A percentile compares a stretch with the other conserved stretches of the same genome.
These are phyloP conservation scores for Aspergillus brunneoviolaceus DNA, from an alignment of 2,329 filamentous ascomycete species.

Conservation along the genomic window DNA sequence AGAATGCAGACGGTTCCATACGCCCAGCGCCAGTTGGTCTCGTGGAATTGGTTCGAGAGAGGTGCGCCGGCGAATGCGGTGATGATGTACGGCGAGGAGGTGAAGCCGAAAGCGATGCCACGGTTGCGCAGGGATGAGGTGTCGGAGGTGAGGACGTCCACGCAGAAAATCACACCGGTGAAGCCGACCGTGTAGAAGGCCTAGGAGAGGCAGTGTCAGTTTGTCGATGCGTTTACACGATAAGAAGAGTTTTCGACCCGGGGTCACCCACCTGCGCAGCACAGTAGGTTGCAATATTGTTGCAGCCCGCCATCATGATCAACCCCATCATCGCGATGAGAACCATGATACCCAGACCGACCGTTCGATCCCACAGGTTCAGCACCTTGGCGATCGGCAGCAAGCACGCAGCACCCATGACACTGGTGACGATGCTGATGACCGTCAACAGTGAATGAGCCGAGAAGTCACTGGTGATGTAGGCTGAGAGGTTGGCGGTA, in stretches of 20 bases:
- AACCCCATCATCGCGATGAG: slow-evolving; percentile 50
- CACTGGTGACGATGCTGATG: slow-evolving; percentile 53
- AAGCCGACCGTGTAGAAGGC: slow-evolving; percentile 60
- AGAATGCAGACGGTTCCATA: slow-evolving; percentile 62
- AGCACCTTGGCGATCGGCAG: slow-evolving; percentile 63
- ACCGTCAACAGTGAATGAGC: slow-evolving; percentile 56
- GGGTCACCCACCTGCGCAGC: slow-evolving; percentile 49
- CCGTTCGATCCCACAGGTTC: slow-evolving; percentile 61
- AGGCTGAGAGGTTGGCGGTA: slow-evolving; percentile 46
- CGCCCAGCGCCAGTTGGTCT: slow-evolving; percentile 60
- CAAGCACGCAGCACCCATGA: slow-evolving; percentile 58
- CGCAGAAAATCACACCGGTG: slow-evolving; percentile 54
- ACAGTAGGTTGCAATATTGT: slow-evolving; percentile 61
- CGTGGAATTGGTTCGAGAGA: slow-evolving; percentile 49
- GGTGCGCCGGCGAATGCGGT: slow-evolving; percentile 59
- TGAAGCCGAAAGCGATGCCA: slow-evolving; percentile 58
- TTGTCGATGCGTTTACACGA: no score
- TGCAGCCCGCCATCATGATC: slow-evolving; percentile 62
- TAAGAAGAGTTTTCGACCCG: not conserved
- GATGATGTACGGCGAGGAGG: slow-evolving; percentile 60
- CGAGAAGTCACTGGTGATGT: slow-evolving; percentile 53
- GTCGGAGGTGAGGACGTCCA: slow-evolving; percentile 61
- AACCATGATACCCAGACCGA: slow-evolving; percentile 55
- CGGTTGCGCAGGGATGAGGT: slow-evolving; percentile 60
- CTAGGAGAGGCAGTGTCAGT: slow-evolving; percentile 15